These are phyloP conservation scores for Gymnopilus junonius DNA, from an alignment of 768 basidiomycete genomes.

Conservation along the genomic window DNA sequence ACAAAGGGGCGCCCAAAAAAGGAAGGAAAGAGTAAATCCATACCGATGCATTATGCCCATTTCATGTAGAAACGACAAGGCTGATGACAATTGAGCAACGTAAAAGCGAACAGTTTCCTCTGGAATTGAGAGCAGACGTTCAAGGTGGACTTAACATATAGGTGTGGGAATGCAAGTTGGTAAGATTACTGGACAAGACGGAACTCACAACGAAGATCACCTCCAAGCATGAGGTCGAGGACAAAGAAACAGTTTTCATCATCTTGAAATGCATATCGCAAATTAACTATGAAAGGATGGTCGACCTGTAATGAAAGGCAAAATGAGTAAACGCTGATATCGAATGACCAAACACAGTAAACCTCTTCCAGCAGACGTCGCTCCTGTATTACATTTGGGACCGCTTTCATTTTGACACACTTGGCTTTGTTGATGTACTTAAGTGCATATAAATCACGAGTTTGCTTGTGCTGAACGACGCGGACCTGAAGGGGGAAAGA, in stretches of 20 bases:
- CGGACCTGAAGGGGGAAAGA: slow-evolving; percentile 69
- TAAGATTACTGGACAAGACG: neutral
- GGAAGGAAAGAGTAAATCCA: slow-evolving; percentile 27
- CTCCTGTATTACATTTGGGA: slow-evolving; percentile 97
- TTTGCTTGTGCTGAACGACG: slow-evolving; percentile 98
- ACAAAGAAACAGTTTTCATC: slow-evolving; percentile 99
- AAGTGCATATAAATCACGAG: slow-evolving; percentile 94
- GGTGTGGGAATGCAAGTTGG: slow-evolving; percentile 13
- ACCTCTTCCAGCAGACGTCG: slow-evolving; percentile 95
- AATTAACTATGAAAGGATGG: slow-evolving; percentile 92
- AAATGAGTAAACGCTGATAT: neutral
- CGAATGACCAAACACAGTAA: slow-evolving; percentile 12
- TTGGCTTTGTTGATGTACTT: slow-evolving; percentile 99
- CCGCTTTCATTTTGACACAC: slow-evolving; percentile 98
- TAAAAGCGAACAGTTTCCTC: slow-evolving; percentile 88
- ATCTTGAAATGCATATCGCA: slow-evolving; percentile 97
- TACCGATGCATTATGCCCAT: slow-evolving; percentile 96
- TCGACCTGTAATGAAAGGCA: slow-evolving; percentile 64
- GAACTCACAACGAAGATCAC: slow-evolving; percentile 86
- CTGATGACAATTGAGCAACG: slow-evolving; percentile 88
- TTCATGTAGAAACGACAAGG: slow-evolving; percentile 88
- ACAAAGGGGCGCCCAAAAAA: slow-evolving; percentile 19
- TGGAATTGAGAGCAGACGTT: slow-evolving; percentile 72
- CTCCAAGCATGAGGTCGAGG: slow-evolving; percentile 95
- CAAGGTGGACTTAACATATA: slow-evolving; percentile 75